Conservation (phyloP, 352 stramenopile genomes). For the Pythium utonaiense region DNA sequence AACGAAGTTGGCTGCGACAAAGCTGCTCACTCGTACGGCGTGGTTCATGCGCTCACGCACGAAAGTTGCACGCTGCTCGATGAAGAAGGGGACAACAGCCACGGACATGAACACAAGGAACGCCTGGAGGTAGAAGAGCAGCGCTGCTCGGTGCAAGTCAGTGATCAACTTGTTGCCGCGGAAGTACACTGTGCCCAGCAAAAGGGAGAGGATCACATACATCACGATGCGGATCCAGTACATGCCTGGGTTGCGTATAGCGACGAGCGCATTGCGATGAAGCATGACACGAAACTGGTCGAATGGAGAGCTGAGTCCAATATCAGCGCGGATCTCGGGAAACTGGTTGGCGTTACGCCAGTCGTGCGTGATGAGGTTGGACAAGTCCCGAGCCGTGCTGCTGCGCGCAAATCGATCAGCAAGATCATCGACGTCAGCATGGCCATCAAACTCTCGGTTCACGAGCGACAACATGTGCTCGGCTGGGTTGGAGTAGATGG, state of each 20-base stretch:
- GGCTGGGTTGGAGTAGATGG: constrained; percentile 34
- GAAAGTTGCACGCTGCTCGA: constrained; percentile 71
- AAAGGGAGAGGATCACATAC: constrained; percentile 60
- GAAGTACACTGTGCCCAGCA: constrained; percentile 67
- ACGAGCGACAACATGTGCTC: constrained; percentile 35
- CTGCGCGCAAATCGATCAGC: background rate
- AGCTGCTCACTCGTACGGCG: constrained; percentile 48
- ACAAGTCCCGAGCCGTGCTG: background rate
- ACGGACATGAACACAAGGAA: constrained; percentile 90
- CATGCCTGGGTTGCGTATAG: constrained; percentile 59
- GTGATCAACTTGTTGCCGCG: constrained; percentile 35
- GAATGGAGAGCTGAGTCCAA: background rate
- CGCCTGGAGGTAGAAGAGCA: constrained; percentile 83
- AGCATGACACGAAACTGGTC: constrained; percentile 43
- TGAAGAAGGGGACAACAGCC: constrained; percentile 82
- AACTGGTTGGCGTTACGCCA: constrained; percentile 9
- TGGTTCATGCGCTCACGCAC: constrained; percentile 67
- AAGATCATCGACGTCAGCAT: constrained; percentile 14
- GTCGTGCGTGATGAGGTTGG: constrained; percentile 3
- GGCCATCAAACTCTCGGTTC: constrained; percentile 37
- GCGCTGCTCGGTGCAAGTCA: constrained; percentile 33
- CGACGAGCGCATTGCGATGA: constrained; percentile 57
- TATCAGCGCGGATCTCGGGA: constrained; percentile 21
- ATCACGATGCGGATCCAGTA: constrained; percentile 68
- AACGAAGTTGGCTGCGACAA: constrained; percentile 50